Conservation (phyloP, 2,329 filamentous ascomycete genomes). For the Fusarium nisikadoi region DNA sequence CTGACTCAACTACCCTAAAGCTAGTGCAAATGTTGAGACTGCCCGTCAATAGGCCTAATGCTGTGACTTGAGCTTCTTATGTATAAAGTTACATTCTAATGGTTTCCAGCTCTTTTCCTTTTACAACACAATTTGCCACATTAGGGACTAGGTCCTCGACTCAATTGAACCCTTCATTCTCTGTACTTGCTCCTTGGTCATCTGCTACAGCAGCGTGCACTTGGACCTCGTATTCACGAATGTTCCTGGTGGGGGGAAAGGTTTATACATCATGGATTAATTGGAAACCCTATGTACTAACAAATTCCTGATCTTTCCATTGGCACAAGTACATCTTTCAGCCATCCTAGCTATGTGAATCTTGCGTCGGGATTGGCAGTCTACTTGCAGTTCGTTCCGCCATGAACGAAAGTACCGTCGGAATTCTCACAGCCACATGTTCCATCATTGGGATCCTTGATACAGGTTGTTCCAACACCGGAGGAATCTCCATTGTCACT, state of each 20-base stretch:
- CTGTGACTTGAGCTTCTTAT: too few relatives aligned
- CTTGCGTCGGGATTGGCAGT: too few relatives aligned
- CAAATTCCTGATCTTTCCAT: fast-evolving
- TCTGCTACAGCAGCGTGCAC: background rate
- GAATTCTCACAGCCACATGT: slow-evolving; percentile 43
- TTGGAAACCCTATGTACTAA: background rate
- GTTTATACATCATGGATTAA: background rate
- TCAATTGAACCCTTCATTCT: fast-evolving
- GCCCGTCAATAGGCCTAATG: background rate
- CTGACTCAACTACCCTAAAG: background rate
- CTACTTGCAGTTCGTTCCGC: slow-evolving; percentile 34
- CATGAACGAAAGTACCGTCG: slow-evolving; percentile 33
- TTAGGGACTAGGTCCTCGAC: background rate
- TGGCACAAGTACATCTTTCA: fast-evolving
- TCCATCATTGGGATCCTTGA: slow-evolving; percentile 39
- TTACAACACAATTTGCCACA: too few relatives aligned
- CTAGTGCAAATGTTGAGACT: background rate
- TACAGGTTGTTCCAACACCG: slow-evolving; percentile 40
- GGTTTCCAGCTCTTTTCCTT: background rate
- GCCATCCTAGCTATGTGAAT: background rate
- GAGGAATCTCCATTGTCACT: slow-evolving; percentile 36
- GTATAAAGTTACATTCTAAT: fast-evolving
- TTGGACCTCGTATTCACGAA: fast-evolving
- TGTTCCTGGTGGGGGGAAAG: fast-evolving
- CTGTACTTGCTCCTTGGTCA: too few relatives aligned